phyloP scores from a whole-genome alignment of 106 monocot species.

The Phalaenopsis equestris region DNA sequence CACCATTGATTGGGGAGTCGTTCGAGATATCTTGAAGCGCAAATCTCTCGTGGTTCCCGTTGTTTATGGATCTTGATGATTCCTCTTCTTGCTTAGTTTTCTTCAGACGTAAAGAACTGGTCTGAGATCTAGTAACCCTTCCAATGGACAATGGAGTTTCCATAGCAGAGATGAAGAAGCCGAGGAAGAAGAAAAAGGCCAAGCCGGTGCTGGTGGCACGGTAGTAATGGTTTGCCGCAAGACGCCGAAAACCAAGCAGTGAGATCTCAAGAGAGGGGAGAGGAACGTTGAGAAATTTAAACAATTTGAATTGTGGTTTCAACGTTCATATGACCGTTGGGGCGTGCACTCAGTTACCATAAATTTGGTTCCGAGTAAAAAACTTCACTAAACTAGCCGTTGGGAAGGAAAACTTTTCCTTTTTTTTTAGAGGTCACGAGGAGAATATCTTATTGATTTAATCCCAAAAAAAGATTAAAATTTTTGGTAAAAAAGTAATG shows the following conservation, averaged over 20 bases:
- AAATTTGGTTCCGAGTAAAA: not conserved
- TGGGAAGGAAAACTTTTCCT: no score
- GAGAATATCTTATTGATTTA: no score
- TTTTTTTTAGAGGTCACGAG: no score
- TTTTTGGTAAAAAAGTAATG: no score
- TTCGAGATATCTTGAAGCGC: constrained; percentile 88
- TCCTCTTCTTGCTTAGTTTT: constrained; percentile 34
- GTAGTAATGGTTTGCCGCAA: no score
- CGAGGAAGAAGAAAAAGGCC: not conserved
- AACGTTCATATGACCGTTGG: constrained; percentile 4
- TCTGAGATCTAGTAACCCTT: constrained; percentile 40
- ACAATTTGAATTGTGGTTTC: not conserved
- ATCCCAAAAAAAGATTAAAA: no score
- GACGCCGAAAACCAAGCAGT: not conserved
- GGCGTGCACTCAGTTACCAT: not conserved
- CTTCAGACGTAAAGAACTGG: constrained; percentile 23
- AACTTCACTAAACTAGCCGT: no score
- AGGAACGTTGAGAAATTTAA: not conserved
- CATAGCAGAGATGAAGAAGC: not conserved
- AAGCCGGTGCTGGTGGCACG: not conserved
- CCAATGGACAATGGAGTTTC: constrained; percentile 30
- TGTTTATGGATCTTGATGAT: constrained; percentile 28
- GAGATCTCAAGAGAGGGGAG: not conserved
- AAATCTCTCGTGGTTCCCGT: constrained; percentile 15
- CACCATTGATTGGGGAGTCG: constrained; percentile 81